These are phyloP conservation scores for Yamadazyma sp. DNA, from an alignment of 1,139 yeast genomes.

Conservation along the genomic window DNA sequence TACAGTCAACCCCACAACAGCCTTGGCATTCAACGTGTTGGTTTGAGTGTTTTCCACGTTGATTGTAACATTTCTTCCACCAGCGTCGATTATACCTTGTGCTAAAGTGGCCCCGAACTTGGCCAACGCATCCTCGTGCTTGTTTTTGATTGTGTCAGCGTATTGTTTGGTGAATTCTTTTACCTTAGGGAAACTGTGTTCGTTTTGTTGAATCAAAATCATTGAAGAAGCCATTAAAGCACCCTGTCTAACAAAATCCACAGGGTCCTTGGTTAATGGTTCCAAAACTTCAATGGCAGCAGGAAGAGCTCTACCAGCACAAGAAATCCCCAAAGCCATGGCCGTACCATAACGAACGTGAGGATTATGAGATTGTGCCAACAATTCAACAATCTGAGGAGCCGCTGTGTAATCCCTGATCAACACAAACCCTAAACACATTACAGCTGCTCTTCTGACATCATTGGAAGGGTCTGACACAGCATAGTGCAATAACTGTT, in stretches of 20 bases:
- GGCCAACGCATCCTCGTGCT: constrained; percentile 95
- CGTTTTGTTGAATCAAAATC: constrained; percentile 94
- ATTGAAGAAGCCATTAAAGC: constrained; percentile 91
- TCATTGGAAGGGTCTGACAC: constrained; percentile 97
- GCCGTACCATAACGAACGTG: constrained; percentile 99
- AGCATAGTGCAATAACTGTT: constrained; percentile 84
- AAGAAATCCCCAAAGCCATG: constrained; percentile 92
- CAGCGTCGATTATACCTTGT: constrained; percentile 98
- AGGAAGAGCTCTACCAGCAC: constrained; percentile 91
- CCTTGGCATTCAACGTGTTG: constrained; percentile 84
- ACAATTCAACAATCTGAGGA: constrained; percentile 90
- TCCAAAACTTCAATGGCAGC: constrained; percentile 91
- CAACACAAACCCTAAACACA: constrained; percentile 88
- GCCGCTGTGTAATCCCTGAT: constrained; percentile 90
- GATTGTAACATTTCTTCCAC: constrained; percentile 97
- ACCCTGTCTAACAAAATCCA: constrained; percentile 97
- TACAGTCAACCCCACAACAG: constrained; percentile 87
- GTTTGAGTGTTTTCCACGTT: constrained; percentile 88
- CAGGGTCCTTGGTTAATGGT: constrained; percentile 90
- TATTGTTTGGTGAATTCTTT: constrained; percentile 72
- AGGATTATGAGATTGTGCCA: constrained; percentile 94
- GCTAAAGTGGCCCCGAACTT: constrained; percentile 97
- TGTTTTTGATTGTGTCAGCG: constrained; percentile 74
- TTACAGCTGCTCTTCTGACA: constrained; percentile 95
- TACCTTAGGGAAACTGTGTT: constrained; percentile 77